A percentile compares a stretch with the other conserved stretches of the same genome.
phyloP scores from a whole-genome alignment of 208 protist species.

The Acanthamoeba triangularis region DNA sequence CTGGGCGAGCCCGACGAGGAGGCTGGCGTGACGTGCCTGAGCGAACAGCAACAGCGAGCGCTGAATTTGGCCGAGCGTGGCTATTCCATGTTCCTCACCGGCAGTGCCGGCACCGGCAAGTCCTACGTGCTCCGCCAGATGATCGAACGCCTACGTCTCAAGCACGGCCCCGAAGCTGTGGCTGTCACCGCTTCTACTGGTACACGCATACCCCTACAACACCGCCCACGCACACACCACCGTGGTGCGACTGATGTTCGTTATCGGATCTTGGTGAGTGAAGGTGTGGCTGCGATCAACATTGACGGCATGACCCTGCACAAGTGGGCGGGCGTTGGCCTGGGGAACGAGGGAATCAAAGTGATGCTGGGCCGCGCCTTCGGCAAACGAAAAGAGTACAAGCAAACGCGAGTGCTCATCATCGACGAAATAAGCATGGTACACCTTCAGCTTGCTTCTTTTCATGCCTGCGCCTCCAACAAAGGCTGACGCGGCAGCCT shows the following conservation, averaged over 20 bases:
- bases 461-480: neutral
- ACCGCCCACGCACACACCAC: neutral
- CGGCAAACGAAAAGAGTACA: constrained; percentile 50
- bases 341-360: constrained; percentile 44
- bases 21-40: neutral
- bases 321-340: constrained; percentile 81
- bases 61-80: constrained; percentile 56
- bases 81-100: constrained; percentile 85
- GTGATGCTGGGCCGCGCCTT: constrained; percentile 18
- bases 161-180: constrained; percentile 17
- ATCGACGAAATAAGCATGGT: constrained; percentile 90
- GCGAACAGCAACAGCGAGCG: constrained; percentile 57
- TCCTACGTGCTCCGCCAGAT: constrained; percentile 85
- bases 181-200: constrained; percentile 86
- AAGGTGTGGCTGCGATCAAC: constrained; percentile 81
- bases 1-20: neutral
- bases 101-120: constrained; percentile 88
- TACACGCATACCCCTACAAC: too few species aligned
- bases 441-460: neutral
- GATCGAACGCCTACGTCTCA: constrained; percentile 47
- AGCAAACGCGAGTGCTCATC: constrained; percentile 27
- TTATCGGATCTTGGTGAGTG: neutral
- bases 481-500: neutral
- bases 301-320: constrained; percentile 88
- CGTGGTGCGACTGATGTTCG: neutral